Base-by-base conservation (phyloP, 2,329 filamentous ascomycete genomes). In the Alternaria gaisen region DNA sequence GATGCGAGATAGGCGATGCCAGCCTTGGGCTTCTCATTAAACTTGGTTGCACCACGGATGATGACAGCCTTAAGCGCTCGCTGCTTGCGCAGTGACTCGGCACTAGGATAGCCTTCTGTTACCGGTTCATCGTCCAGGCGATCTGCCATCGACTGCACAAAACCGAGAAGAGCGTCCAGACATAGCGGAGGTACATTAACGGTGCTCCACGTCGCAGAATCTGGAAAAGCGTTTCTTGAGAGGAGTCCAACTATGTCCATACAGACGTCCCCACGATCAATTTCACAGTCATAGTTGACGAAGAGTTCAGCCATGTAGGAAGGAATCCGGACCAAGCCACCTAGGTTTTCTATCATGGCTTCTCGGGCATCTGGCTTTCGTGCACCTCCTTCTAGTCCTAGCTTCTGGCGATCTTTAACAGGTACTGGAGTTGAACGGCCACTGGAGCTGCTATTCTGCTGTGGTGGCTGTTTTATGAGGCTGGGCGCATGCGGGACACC, bases 141-240 rank as follows among this genome's bases (percentile, higher is more conserved):
- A 75, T 97, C 93, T 1, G 93, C 91, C 66, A 99, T 90, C 67
- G 93, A 97, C 73, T 97, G 94, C 34, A 99, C 88, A 71, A 94
- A 98, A 16, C 93, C 90, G 24, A 99, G 84, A 11, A 99, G 83
- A 10, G 95, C 93, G 80, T 99, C 95, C 22, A 99, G 84, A 72
- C 95, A 99, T 3, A 99, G 83, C 0, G 95, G 95, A 16, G 95
- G 95, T 1, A 99, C 96, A 75, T 97, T 99, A 5, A 94, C 97
- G 11, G 95, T 99, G 77, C 96, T 99, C 95, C 95, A 99, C 6
- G 94, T 97, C 6, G 94, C 95, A 9, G 95, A 97, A 77, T 99
- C 95, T 0, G 95, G 96, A 66, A 99, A 91, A 2, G 95, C 95
- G 77, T 97, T 99, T 60, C 95, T 88, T 20, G 95, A 94, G 16